Percentiles rank a stretch among this genome's conserved stretches.
phyloP scores from a whole-genome alignment of 768 basidiomycete genomes.

The Tricholoma sp. region DNA sequence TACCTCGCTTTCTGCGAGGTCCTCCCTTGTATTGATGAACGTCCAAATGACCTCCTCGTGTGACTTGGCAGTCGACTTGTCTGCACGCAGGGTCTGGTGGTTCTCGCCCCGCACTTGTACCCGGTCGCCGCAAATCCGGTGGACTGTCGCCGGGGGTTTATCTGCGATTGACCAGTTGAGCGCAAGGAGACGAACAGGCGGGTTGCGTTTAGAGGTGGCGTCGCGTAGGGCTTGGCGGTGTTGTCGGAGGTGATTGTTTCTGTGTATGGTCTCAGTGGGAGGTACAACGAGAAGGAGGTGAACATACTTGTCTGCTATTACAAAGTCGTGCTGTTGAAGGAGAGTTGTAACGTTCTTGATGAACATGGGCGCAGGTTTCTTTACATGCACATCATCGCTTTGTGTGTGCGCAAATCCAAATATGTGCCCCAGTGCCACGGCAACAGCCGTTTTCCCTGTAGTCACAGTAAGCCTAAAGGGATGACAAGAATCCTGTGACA shows the following conservation, averaged over 20 bases:
- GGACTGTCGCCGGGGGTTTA: constrained; percentile 52
- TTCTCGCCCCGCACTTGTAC: constrained; percentile 71
- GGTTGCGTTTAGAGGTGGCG: constrained; percentile 34
- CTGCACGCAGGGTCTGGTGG: constrained; percentile 77
- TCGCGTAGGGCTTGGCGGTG: constrained; percentile 73
- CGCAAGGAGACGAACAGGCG: constrained; percentile 71
- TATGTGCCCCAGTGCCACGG: constrained; percentile 71
- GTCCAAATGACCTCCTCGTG: constrained; percentile 83
- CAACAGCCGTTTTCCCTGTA: constrained; percentile 82
- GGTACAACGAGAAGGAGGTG: not conserved
- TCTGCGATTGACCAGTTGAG: constrained; percentile 68
- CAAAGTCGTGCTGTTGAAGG: constrained; percentile 62
- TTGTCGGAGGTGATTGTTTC: constrained; percentile 85
- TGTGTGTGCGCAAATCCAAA: constrained; percentile 91
- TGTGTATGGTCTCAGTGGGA: constrained; percentile 8
- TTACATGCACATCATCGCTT: constrained; percentile 80
- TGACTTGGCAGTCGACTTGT: constrained; percentile 32
- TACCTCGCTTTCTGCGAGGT: constrained; percentile 46
- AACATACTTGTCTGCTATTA: constrained; percentile 88
- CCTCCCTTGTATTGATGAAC: constrained; percentile 65
- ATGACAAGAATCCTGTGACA: not conserved
- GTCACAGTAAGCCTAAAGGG: constrained; percentile 10
- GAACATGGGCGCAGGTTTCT: constrained; percentile 68
- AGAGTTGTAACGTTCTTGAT: constrained; percentile 64
- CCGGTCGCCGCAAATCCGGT: constrained; percentile 75